A percentile compares a stretch with the other conserved stretches of the same genome.
These are phyloP conservation scores for Balakata baccata DNA, from an alignment of 345 rosid genomes.

Conservation along the genomic window DNA sequence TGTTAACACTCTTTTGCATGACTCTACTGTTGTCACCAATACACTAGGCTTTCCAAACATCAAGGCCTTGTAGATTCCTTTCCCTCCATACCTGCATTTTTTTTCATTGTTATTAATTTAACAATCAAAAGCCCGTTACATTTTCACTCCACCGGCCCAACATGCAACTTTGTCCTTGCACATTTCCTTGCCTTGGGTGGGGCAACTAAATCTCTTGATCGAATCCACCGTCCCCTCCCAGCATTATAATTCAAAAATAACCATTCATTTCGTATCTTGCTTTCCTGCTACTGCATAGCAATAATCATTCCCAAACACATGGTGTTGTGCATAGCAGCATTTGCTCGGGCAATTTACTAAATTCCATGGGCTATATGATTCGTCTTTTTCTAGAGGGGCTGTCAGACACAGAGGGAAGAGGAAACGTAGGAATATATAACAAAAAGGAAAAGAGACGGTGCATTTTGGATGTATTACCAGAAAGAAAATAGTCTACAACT, in stretches of 20 bases:
- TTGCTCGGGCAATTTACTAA: too few relatives aligned
- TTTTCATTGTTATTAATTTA: too few relatives aligned
- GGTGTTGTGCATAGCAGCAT: neutral
- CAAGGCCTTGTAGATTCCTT: conserved; percentile 69
- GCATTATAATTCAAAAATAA: neutral
- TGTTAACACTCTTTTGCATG: conserved; percentile 52
- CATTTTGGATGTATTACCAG: neutral
- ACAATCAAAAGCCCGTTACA: neutral
- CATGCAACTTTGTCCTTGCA: too few relatives aligned
- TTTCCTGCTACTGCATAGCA: neutral
- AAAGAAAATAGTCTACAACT: too few relatives aligned
- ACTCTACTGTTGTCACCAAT: conserved; percentile 68
- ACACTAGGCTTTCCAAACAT: conserved; percentile 85
- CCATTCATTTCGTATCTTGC: conserved; percentile 3
- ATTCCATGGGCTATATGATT: too few relatives aligned
- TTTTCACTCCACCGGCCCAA: too few relatives aligned
- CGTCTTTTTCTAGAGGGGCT: too few relatives aligned
- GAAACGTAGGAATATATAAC: too few relatives aligned
- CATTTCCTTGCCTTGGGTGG: too few relatives aligned
- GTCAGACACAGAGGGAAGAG: too few relatives aligned
- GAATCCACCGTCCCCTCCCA: neutral
- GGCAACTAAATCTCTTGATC: neutral
- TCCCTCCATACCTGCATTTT: conserved; percentile 63
- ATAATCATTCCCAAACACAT: neutral
- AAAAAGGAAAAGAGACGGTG: neutral